Evolutionary conservation across 148 eudicot genomes (phyloP).

Genomic region (Camellia lanceoleosa): DNA sequence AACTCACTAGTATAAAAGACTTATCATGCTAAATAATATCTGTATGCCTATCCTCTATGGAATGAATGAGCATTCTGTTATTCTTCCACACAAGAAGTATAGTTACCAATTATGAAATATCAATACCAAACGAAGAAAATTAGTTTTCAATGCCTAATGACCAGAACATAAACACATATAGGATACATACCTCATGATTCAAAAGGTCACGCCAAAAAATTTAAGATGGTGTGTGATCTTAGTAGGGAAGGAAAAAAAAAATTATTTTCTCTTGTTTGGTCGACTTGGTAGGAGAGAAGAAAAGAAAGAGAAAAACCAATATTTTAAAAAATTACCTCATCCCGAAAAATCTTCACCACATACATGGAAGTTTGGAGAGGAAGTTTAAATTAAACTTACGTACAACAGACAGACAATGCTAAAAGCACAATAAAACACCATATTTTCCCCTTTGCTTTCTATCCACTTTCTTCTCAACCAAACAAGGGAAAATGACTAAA

Average conservation of each 20-base stretch:
- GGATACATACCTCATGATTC: too few relatives aligned
- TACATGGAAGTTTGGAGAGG: background rate
- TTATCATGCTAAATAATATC: background rate
- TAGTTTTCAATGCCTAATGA: background rate
- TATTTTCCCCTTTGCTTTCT: background rate
- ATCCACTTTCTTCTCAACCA: background rate
- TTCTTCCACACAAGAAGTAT: background rate
- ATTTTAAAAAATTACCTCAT: background rate
- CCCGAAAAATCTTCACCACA: too few relatives aligned
- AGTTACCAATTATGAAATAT: background rate
- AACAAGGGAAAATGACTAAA: too few relatives aligned
- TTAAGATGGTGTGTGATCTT: background rate
- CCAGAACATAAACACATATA: background rate
- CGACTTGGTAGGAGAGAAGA: background rate
- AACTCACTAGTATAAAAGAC: background rate
- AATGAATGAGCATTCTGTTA: background rate
- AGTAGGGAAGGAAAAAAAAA: background rate
- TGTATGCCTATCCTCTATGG: background rate
- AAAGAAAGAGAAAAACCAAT: background rate
- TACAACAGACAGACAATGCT: background rate
- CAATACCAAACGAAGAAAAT: background rate
- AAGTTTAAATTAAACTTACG: background rate
- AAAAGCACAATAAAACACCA: background rate
- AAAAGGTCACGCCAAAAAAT: background rate
- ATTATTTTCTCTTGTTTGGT: background rate